Evolutionary conservation across 2,329 filamentous ascomycete genomes (phyloP).

Genomic region (Alternaria viburni): DNA sequence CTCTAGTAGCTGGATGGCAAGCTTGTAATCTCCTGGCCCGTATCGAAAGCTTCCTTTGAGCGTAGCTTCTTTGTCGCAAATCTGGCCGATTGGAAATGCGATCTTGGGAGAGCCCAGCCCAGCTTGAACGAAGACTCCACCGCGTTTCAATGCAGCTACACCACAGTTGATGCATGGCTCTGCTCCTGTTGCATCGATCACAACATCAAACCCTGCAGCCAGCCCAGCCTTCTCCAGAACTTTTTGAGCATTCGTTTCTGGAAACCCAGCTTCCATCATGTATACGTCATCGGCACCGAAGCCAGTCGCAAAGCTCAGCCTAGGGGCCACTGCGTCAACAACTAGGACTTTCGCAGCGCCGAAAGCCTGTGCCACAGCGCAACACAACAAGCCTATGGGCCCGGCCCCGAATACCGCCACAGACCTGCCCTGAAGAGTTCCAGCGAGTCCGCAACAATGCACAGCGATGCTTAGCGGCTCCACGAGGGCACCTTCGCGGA

Average conservation of each 20-base stretch:
- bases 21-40: constrained; percentile 33
- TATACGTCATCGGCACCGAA: not conserved
- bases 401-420: not conserved
- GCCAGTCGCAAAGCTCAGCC: not conserved
- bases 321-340: not conserved
- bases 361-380: not conserved
- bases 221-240: not conserved
- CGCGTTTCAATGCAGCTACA: constrained; percentile 18
- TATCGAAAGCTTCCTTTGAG: constrained; percentile 39
- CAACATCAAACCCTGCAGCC: constrained; percentile 12
- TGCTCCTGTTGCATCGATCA: constrained; percentile 35
- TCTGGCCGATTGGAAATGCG: constrained; percentile 27
- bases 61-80: constrained; percentile 34
- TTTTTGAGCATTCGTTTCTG: not conserved
- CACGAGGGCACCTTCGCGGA: constrained; percentile 26
- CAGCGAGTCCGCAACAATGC: constrained; percentile 9
- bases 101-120: constrained; percentile 26
- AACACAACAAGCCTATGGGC: not conserved
- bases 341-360: not conserved
- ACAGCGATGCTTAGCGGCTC: constrained; percentile 28
- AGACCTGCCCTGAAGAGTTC: not conserved
- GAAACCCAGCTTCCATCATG: not conserved
- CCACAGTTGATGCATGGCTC: constrained; percentile 27
- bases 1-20: constrained; percentile 21
- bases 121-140: constrained; percentile 30